Base-by-base conservation (phyloP, 202 grass and related monocot species). In the Schoenoplectus tabernaemontani region DNA sequence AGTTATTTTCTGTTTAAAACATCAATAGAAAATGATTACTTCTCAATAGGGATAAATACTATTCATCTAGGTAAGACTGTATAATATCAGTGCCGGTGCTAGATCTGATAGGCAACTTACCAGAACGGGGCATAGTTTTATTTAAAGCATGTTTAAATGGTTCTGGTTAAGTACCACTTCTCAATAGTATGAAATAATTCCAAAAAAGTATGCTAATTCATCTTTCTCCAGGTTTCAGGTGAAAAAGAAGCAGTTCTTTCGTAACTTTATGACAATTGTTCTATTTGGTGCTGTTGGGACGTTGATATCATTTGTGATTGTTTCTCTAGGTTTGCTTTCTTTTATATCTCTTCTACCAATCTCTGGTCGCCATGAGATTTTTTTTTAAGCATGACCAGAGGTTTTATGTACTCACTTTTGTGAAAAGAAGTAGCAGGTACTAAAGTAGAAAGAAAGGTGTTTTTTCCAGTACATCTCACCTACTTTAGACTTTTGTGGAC, bases 171-270 rank as follows among this genome's bases (percentile, higher is more conserved):
- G 48, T 53, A 26, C 6, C 34, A 20, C 51, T 85, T 19, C 36
- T 76, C 61, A 74, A 34, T 16, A 71, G 36, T 37, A 74, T n/a
- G 44, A 48, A 74, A 75, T 0, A 36, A 24, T 2, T 54, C 54
- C 7, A 19, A 7, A 36, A 75, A 56, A 34, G 54, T 56, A n/a
- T 75, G 44, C 36, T 74, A 54, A 74, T 74, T 75, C 12, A 5
- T 72, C 37, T 64, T 7, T 54, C 13, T 75, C 28, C 89, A 92
- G 93, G 82, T 96, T 96, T 90, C 93, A 90, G 86, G 93, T 96
- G 83, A 96, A 96, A 83, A 96, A 96, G 84, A 96, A 96, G 60
- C 87, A 92, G 73, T 96, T 96, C 82, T 96, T 92, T 81, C 90
- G 90, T 83, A 96, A 96, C 72, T 92, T 96, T 79, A 85, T 89